These are phyloP conservation scores for Colletotrichum orbiculare DNA, from an alignment of 2,329 filamentous ascomycete genomes.

Conservation along the genomic window DNA sequence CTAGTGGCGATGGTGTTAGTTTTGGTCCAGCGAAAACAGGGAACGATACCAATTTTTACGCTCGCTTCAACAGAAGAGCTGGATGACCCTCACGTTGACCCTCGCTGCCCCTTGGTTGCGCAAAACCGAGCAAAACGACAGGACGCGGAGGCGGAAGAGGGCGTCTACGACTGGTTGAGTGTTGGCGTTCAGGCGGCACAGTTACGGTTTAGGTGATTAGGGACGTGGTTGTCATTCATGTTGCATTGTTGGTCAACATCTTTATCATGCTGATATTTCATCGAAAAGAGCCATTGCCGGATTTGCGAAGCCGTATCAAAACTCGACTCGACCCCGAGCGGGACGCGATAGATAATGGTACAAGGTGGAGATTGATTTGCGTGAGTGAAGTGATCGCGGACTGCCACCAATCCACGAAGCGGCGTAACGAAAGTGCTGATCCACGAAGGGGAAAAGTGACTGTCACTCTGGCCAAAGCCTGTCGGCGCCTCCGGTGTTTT, in stretches of 20 bases:
- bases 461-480: constrained; percentile 37
- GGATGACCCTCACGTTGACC: constrained; percentile 1
- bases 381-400: constrained; percentile 31
- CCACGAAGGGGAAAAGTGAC: constrained; percentile 33
- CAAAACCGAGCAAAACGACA: constrained; percentile 19
- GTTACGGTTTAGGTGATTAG: constrained; percentile 37
- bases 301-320: constrained; percentile 37
- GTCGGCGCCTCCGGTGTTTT: constrained; percentile 36
- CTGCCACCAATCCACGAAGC: constrained; percentile 26
- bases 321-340: constrained; percentile 35
- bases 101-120: constrained; percentile 4
- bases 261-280: constrained; percentile 38
- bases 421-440: constrained; percentile 38
- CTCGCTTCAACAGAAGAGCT: constrained; percentile 5
- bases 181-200: constrained; percentile 38
- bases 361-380: constrained; percentile 36
- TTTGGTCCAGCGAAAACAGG: constrained; percentile 2
- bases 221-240: constrained; percentile 38
- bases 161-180: constrained; percentile 33
- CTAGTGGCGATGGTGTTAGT: constrained; percentile 8
- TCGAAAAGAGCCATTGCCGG: constrained; percentile 35
- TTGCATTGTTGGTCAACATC: constrained; percentile 38
- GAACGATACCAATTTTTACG: constrained; percentile 13
- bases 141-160: constrained; percentile 26
- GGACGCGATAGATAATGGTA: constrained; percentile 39